Conservation (phyloP, 2,329 filamentous ascomycete genomes). For the Ophiognomonia clavigignenti-juglandacearum region DNA sequence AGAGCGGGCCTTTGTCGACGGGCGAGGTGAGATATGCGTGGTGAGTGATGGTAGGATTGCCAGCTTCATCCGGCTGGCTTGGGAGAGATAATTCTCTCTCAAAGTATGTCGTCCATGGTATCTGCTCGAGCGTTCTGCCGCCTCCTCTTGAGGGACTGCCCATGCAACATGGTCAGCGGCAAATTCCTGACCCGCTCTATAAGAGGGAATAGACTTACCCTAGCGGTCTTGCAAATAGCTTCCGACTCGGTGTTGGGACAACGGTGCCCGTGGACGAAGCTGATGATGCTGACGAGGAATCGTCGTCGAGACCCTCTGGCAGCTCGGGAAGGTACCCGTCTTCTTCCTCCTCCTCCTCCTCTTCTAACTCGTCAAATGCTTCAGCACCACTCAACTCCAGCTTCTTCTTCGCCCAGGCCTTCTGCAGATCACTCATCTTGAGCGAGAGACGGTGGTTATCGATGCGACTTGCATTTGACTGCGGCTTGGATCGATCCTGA, state of each 20-base stretch:
- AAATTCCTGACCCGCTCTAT: neutral
- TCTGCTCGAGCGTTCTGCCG: constrained; percentile 56
- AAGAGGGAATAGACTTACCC: constrained; percentile 44
- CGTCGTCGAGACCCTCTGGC: constrained; percentile 51
- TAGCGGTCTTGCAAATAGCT: constrained; percentile 66
- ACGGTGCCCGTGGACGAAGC: constrained; percentile 91
- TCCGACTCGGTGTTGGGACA: constrained; percentile 69
- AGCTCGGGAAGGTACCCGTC: constrained; percentile 36
- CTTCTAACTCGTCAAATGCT: constrained; percentile 47
- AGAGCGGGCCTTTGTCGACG: constrained; percentile 67
- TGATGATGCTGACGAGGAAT: constrained; percentile 75
- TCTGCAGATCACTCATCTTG: constrained; percentile 76
- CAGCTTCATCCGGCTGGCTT: constrained; percentile 36
- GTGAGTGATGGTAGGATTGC: constrained; percentile 51
- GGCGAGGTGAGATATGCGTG: constrained; percentile 90
- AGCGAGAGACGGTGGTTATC: constrained; percentile 1
- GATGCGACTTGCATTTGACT: neutral
- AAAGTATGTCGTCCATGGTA: constrained; percentile 88
- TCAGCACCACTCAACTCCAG: constrained; percentile 52
- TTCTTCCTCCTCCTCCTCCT: constrained; percentile 37
- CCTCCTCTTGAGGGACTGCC: constrained; percentile 36
- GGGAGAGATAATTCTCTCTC: constrained; percentile 74
- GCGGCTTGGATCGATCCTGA: neutral
- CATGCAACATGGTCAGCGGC: neutral
- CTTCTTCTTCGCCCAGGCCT: constrained; percentile 72